phyloP scores from a whole-genome alignment of 148 eudicot species.

The Chenopodium quinoa region DNA sequence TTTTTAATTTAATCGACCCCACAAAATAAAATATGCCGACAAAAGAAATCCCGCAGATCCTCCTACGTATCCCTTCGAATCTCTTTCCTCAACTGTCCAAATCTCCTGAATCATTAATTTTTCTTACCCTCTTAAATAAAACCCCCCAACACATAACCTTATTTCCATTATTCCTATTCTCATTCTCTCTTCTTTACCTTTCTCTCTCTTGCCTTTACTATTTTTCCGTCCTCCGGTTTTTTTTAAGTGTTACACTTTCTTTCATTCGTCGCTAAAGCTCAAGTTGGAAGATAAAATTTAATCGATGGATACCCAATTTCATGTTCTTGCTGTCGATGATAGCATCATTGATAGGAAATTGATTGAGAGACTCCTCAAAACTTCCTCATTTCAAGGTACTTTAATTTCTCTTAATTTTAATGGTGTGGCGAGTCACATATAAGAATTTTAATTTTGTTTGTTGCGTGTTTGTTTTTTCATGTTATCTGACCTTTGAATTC shows the following conservation, averaged over 20 bases:
- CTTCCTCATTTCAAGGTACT: conserved; percentile 36
- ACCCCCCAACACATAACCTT: background rate
- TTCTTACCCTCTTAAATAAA: conserved; percentile 14
- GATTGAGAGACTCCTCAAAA: conserved; percentile 34
- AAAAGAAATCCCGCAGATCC: conserved; percentile 28
- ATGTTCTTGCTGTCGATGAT: conserved; percentile 41
- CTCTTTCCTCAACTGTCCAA: conserved; percentile 26
- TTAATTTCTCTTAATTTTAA: background rate
- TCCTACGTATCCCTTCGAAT: conserved; percentile 22
- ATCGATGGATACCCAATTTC: conserved; percentile 29
- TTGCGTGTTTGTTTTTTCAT: too few relatives aligned
- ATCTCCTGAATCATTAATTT: conserved; percentile 11
- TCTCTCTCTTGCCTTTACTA: too few relatives aligned
- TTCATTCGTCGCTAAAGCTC: too few relatives aligned
- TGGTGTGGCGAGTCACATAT: background rate
- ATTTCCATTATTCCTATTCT: background rate
- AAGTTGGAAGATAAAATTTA: too few relatives aligned
- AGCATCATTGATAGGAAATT: conserved; percentile 34
- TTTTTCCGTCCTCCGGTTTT: too few relatives aligned
- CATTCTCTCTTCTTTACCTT: background rate
- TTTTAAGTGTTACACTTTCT: too few relatives aligned
- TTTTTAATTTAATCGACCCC: background rate
- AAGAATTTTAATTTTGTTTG: too few relatives aligned
- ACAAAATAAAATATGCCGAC: conserved; percentile 20
- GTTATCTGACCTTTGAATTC: background rate